phyloP scores from a whole-genome alignment of 2,329 filamentous ascomycete genomes.

The Aspergillus pseudonomiae region DNA sequence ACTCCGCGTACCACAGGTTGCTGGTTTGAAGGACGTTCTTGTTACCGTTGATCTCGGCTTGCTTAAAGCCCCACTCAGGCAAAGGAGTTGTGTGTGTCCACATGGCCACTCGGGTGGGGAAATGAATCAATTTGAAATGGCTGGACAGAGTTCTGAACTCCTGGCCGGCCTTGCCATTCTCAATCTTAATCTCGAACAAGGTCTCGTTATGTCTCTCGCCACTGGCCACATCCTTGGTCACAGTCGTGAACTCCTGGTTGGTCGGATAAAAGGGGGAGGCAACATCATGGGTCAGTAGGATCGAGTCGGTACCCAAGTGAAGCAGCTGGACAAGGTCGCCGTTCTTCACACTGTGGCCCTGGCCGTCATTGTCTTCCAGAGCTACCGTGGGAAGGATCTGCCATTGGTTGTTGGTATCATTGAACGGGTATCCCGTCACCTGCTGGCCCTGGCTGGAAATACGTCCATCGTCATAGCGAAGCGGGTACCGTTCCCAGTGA shows the following conservation, averaged over 20 bases:
- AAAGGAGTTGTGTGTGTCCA: constrained; percentile 95
- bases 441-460: constrained; percentile 98
- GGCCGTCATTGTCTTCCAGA: constrained; percentile 56
- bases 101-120: constrained; percentile 95
- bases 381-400: constrained; percentile 74
- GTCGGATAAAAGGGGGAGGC: constrained; percentile 95
- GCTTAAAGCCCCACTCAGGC: constrained; percentile 96
- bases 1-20: constrained; percentile 93
- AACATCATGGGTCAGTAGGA: constrained; percentile 92
- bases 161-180: constrained; percentile 77
- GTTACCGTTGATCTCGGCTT: constrained; percentile 99
- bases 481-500: constrained; percentile 83
- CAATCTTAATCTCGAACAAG: constrained; percentile 88
- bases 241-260: constrained; percentile 97
- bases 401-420: constrained; percentile 99
- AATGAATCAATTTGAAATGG: constrained; percentile 94
- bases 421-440: constrained; percentile 96
- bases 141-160: constrained; percentile 89
- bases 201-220: constrained; percentile 82
- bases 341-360: constrained; percentile 72
- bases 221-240: constrained; percentile 70
- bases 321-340: constrained; percentile 84
- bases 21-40: constrained; percentile 89
- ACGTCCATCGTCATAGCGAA: constrained; percentile 95
- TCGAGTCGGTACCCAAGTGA: constrained; percentile 81